Evolutionary conservation across 768 basidiomycete species (phyloP), one percentile per base, ranked within the genome.

Genomic region (Kwoniella pini): DNA sequence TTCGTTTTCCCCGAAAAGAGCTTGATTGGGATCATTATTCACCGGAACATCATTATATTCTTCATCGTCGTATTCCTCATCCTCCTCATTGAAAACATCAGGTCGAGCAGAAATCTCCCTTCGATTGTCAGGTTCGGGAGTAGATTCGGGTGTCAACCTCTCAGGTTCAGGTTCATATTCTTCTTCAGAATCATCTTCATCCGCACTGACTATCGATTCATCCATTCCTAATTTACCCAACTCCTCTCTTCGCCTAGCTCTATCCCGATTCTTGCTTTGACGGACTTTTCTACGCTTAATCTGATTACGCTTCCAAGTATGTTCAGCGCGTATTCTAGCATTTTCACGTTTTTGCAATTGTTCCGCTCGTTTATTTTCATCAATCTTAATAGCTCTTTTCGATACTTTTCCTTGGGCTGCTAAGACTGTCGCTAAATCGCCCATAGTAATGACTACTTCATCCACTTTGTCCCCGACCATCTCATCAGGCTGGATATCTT

Each of bases 91-190:
- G 2, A 42, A 26, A 21, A 15, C 22, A 4, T 51, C 53, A 28
- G 40, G 62, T 26, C 39, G 48, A 1, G 50, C 13, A 6, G 50
- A 31, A 13, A 39, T 26, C 49, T 43, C 21, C 19, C 60, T 36
- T 19, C 50, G 10, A 12, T n/a, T 27, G 15, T 63, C 67, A 19
- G 65, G 63, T 30, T 68, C 70, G 11, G 64, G 67, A 21, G 70
- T 59, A 24, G 49, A 50, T 9, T 48, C 55, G 33, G 67, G 67
- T 24, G 69, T 71, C 54, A 71, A 45, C 42, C 68, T 46, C 30
- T 71, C 72, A 28, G 72, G 69, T 17, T 46, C 43, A 19, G 66
- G 21, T 50, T 67, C 68, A 48, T 28, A 72, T n/a, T 71, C 71
- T 33, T 66, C 63, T 42, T 67, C 69, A 0, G 65, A 69, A 55